Evolutionary conservation across 2,329 filamentous ascomycete genomes (phyloP).

Genomic region (Diaporthe vaccinii): DNA sequence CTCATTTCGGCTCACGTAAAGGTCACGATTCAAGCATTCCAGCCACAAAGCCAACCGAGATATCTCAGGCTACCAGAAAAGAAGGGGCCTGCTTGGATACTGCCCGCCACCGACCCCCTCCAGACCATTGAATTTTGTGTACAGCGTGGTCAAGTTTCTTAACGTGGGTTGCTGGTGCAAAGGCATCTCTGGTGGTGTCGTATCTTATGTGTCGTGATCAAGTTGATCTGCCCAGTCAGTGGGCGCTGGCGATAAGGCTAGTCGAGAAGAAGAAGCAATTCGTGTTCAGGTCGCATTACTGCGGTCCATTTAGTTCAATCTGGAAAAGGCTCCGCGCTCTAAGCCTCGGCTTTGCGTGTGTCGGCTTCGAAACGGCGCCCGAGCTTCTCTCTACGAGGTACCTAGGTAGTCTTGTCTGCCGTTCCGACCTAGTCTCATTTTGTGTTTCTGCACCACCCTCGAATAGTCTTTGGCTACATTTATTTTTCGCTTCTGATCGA

Average conservation of each 20-base stretch:
- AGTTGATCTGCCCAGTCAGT: neutral
- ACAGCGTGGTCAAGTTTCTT: neutral
- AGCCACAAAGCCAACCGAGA: conserved; percentile 14
- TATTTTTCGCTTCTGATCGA: conserved; percentile 1
- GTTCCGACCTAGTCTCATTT: conserved; percentile 15
- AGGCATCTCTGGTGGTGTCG: neutral
- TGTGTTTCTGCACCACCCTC: conserved; percentile 22
- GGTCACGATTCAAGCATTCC: conserved; percentile 15
- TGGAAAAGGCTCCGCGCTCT: conserved; percentile 17
- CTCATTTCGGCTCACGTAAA: conserved; percentile 11
- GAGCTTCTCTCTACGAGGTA: neutral
- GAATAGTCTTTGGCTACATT: conserved; percentile 2
- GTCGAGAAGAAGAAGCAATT: conserved; percentile 2
- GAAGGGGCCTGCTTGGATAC: neutral
- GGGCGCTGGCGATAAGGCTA: conserved; percentile 18
- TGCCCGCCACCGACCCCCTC: neutral
- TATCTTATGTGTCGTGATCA: neutral
- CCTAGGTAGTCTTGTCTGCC: neutral
- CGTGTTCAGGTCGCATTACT: conserved; percentile 1
- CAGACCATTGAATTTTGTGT: neutral
- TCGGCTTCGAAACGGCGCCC: conserved; percentile 23
- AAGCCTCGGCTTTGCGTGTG: conserved; percentile 8
- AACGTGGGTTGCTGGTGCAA: neutral
- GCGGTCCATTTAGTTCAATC: conserved; percentile 15
- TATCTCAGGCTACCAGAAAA: neutral